These are phyloP conservation scores for Diaporthe vexans DNA, from an alignment of 2,329 filamentous ascomycete species.

Conservation along the genomic window DNA sequence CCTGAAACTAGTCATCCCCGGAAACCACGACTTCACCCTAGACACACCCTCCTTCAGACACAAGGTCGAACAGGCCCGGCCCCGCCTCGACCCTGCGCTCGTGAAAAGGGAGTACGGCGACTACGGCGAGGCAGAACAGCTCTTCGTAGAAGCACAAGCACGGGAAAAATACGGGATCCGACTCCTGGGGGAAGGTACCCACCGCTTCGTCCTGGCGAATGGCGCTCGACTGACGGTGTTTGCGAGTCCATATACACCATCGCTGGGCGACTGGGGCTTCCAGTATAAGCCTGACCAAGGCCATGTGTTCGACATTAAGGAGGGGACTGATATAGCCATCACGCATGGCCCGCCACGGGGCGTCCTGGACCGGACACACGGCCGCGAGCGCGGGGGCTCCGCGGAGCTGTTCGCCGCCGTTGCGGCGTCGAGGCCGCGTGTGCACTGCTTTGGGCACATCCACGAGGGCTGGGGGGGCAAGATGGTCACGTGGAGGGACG, in stretches of 20 bases:
- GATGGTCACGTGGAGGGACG: constrained; percentile 63
- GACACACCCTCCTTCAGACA: constrained; percentile 50
- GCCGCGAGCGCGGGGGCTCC: constrained; percentile 56
- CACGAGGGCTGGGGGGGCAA: constrained; percentile 72
- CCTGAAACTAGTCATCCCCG: constrained; percentile 67
- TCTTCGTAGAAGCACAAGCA: constrained; percentile 55
- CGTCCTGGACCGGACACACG: constrained; percentile 60
- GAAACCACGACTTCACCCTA: constrained; percentile 67
- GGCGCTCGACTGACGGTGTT: constrained; percentile 64
- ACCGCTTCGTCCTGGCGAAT: constrained; percentile 63
- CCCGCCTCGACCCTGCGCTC: constrained; percentile 42
- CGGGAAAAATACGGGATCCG: constrained; percentile 57
- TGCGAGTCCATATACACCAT: constrained; percentile 67
- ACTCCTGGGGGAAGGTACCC: constrained; percentile 62
- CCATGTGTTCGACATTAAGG: constrained; percentile 55
- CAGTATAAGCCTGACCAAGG: constrained; percentile 57
- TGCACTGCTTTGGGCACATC: constrained; percentile 73
- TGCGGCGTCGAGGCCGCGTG: constrained; percentile 55
- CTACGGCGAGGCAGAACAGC: constrained; percentile 52
- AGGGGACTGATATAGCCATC: constrained; percentile 61
- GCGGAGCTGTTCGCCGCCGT: constrained; percentile 61
- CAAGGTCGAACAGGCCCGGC: constrained; percentile 40
- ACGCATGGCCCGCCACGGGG: constrained; percentile 69
- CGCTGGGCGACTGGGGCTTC: constrained; percentile 61
- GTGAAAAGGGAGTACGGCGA: constrained; percentile 54